Percentiles rank a stretch among this genome's conserved stretches.
Evolutionary conservation across 2,329 filamentous ascomycete genomes (phyloP).

Genomic region (Penicillium sp.): DNA sequence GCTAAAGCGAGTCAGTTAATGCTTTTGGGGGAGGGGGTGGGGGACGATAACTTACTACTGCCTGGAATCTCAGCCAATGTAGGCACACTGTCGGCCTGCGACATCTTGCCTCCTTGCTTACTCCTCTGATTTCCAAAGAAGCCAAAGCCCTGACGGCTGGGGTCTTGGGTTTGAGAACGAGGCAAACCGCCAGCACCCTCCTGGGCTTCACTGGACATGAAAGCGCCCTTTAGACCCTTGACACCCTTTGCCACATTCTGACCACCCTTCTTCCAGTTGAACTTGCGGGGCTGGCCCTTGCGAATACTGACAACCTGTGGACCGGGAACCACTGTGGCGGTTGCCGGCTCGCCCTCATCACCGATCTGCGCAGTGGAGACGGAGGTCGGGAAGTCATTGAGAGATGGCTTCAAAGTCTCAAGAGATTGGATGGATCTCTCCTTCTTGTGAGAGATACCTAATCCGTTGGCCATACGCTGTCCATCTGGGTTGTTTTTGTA

Average conservation of each 20-base stretch:
- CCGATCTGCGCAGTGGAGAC: conserved; percentile 59
- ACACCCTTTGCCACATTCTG: conserved; percentile 94
- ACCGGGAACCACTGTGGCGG: conserved; percentile 65
- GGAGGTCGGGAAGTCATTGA: conserved; percentile 59
- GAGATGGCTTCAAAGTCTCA: conserved; percentile 50
- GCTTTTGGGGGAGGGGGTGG: too few species aligned
- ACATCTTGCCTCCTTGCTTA: conserved; percentile 46
- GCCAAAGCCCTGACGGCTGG: conserved; percentile 66
- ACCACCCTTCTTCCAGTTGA: conserved; percentile 98
- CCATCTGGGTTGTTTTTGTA: conserved; percentile 72
- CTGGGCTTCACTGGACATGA: conserved; percentile 70
- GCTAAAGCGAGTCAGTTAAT: too few species aligned
- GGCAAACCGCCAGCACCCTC: conserved; percentile 36
- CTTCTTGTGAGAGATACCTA: conserved; percentile 64
- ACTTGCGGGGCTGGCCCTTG: conserved; percentile 93
- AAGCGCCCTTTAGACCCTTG: conserved; percentile 91
- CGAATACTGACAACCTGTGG: conserved; percentile 96
- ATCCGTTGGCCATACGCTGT: conserved; percentile 51
- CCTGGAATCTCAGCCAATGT: conserved; percentile 42
- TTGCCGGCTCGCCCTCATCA: conserved; percentile 67
- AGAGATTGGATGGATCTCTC: conserved; percentile 53
- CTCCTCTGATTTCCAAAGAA: conserved; percentile 65
- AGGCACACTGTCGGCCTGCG: conserved; percentile 49
- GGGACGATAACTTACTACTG: conserved; percentile 47
- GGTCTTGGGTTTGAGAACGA: conserved; percentile 48